Percentiles rank a stretch among this genome's conserved stretches.
These are phyloP conservation scores for Aspergillus sclerotiicarbonarius DNA, from an alignment of 495 filamentous ascomycete genomes.

Conservation along the genomic window DNA sequence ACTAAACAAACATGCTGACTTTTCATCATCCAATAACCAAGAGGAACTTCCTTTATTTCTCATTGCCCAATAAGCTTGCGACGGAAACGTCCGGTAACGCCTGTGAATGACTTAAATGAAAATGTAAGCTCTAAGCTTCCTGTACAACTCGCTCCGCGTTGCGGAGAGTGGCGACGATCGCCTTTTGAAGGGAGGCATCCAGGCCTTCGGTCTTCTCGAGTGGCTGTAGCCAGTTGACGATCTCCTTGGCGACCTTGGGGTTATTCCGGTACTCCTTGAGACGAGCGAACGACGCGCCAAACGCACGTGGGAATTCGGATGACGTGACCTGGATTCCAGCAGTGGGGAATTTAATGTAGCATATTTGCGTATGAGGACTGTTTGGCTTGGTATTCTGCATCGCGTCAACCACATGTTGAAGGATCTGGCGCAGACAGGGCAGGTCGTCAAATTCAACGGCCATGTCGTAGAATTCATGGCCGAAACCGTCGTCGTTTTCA, in stretches of 20 bases:
- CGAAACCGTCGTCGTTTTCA: conserved; percentile 57
- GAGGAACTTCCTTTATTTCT: conserved; percentile 8
- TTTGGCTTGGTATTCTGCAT: conserved; percentile 58
- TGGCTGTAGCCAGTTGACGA: conserved; percentile 57
- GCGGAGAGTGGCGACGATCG: conserved; percentile 56
- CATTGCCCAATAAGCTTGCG: neutral
- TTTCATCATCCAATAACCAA: conserved; percentile 20
- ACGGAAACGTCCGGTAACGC: conserved; percentile 16
- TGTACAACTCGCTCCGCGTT: conserved; percentile 35
- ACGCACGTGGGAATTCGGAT: conserved; percentile 67
- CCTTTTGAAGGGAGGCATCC: conserved; percentile 65
- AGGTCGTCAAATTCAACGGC: conserved; percentile 64
- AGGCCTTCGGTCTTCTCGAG: conserved; percentile 56
- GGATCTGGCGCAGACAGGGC: conserved; percentile 63
- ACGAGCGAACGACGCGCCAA: conserved; percentile 61
- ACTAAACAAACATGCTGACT: conserved; percentile 31
- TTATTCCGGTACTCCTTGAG: conserved; percentile 46
- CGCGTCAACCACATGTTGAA: conserved; percentile 69
- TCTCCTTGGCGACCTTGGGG: conserved; percentile 49
- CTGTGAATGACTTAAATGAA: conserved; percentile 8
- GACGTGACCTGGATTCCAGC: conserved; percentile 62
- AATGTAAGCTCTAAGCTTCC: conserved; percentile 17
- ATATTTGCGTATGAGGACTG: conserved; percentile 60
- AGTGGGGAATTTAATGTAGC: conserved; percentile 68
- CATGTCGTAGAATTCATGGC: conserved; percentile 75